phyloP scores from a whole-genome alignment of 2,329 filamentous ascomycete species.

The Fusarium tanahbumbuense region DNA sequence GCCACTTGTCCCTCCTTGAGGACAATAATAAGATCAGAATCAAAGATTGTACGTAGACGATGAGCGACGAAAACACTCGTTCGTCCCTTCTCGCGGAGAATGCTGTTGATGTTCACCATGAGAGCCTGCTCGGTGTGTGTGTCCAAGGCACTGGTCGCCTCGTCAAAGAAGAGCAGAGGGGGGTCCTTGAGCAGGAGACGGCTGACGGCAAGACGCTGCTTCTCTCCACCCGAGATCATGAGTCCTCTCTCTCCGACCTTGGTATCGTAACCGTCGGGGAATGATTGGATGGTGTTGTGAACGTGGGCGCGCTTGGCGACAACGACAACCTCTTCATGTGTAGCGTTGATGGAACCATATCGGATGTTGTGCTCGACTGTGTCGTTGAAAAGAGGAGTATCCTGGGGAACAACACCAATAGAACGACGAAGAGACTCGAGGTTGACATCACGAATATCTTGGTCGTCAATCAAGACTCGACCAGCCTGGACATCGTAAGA shows the following conservation, averaged over 20 bases:
- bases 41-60: constrained; percentile 90
- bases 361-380: constrained; percentile 95
- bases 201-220: constrained; percentile 88
- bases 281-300: constrained; percentile 81
- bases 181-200: constrained; percentile 89
- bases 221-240: constrained; percentile 97
- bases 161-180: constrained; percentile 91
- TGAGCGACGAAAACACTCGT: constrained; percentile 98
- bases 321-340: constrained; percentile 76
- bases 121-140: constrained; percentile 93
- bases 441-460: constrained; percentile 86
- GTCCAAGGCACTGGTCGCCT: constrained; percentile 91
- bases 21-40: constrained; percentile 93
- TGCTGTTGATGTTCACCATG: constrained; percentile 91
- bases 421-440: constrained; percentile 84
- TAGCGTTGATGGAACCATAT: constrained; percentile 86
- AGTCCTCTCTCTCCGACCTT: constrained; percentile 93
- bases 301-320: constrained; percentile 87
- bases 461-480: constrained; percentile 89
- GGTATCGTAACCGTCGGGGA: constrained; percentile 90
- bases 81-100: constrained; percentile 85
- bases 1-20: constrained; percentile 85
- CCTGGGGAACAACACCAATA: constrained; percentile 96
- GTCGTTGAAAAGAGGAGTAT: constrained; percentile 97
- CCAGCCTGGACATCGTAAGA: constrained; percentile 92